These are phyloP conservation scores for Emmonsia crescens DNA, from an alignment of 2,329 filamentous ascomycete genomes.

Conservation along the genomic window DNA sequence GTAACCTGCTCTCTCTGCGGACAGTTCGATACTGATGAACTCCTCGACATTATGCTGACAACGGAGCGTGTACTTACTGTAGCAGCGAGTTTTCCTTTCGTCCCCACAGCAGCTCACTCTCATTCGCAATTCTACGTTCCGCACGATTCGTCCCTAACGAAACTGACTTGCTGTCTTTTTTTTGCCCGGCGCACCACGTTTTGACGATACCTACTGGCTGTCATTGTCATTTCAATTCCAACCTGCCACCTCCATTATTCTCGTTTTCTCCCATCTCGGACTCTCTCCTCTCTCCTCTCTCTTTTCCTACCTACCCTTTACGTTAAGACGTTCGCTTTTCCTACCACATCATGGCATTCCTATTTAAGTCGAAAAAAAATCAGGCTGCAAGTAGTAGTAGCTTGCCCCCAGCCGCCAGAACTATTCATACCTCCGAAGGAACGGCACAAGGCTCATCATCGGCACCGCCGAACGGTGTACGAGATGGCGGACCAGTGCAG, in stretches of 20 bases:
- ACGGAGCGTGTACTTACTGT: not conserved
- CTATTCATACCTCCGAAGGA: constrained; percentile 47
- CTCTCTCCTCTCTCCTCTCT: too few species aligned
- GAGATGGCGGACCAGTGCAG: constrained; percentile 30
- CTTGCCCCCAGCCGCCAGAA: constrained; percentile 44
- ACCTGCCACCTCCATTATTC: not conserved
- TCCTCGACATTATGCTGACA: not conserved
- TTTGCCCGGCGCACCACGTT: constrained; percentile 3
- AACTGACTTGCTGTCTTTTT: not conserved
- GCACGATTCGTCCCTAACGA: not conserved
- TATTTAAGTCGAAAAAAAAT: constrained; percentile 73
- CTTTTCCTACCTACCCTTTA: not conserved
- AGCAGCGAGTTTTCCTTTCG: not conserved
- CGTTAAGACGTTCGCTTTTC: not conserved
- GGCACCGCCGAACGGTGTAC: constrained; percentile 38
- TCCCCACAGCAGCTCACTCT: not conserved
- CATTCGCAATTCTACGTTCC: not conserved
- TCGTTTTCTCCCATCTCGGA: not conserved
- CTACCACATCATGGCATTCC: constrained; percentile 54
- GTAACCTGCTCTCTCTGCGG: not conserved
- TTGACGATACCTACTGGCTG: not conserved
- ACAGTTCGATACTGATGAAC: not conserved
- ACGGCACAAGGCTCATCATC: constrained; percentile 31
- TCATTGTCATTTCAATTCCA: not conserved
- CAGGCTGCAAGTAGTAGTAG: constrained; percentile 41